phyloP scores from a whole-genome alignment of 2,329 filamentous ascomycete genomes.

The Xylariaceae sp. region DNA sequence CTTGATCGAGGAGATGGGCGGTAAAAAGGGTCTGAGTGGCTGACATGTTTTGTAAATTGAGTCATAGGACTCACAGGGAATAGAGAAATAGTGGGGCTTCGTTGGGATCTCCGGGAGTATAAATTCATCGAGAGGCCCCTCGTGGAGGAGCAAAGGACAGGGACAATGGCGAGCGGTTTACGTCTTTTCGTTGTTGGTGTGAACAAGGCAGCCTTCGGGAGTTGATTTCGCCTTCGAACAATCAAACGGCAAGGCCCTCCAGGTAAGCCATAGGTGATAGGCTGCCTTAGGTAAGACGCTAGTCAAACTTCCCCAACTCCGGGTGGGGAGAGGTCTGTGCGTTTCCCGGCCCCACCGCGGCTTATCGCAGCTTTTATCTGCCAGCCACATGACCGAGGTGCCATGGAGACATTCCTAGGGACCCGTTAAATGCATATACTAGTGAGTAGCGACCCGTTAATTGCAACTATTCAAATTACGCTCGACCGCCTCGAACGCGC shows the following conservation, averaged over 20 bases:
- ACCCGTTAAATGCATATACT: too few species aligned
- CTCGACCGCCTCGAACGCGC: slow-evolving; percentile 21
- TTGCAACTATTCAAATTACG: too few species aligned
- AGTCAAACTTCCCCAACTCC: neutral
- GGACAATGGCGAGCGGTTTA: slow-evolving; percentile 8
- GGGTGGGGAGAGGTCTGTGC: slow-evolving; percentile 16
- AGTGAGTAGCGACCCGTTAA: too few species aligned
- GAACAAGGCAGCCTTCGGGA: slow-evolving; percentile 13
- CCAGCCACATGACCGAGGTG: slow-evolving; percentile 16
- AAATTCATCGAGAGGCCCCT: slow-evolving; percentile 28
- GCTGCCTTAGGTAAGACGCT: neutral
- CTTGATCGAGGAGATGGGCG: neutral
- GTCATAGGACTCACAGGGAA: slow-evolving; percentile 8
- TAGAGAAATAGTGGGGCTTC: slow-evolving; percentile 9
- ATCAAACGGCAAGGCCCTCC: slow-evolving; percentile 13
- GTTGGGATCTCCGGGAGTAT: slow-evolving; percentile 12
- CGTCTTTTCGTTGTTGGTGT: slow-evolving; percentile 18
- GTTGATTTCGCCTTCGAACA: slow-evolving; percentile 18
- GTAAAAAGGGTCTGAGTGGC: slow-evolving; percentile 5
- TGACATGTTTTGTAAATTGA: slow-evolving; percentile 11
- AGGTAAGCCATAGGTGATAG: neutral
- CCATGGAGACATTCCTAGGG: neutral
- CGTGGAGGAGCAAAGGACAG: slow-evolving; percentile 5
- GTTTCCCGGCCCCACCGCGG: slow-evolving; percentile 7
- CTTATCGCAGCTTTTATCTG: neutral